Conservation (phyloP, 2,329 filamentous ascomycete species). For the Geosmithia morbida region DNA sequence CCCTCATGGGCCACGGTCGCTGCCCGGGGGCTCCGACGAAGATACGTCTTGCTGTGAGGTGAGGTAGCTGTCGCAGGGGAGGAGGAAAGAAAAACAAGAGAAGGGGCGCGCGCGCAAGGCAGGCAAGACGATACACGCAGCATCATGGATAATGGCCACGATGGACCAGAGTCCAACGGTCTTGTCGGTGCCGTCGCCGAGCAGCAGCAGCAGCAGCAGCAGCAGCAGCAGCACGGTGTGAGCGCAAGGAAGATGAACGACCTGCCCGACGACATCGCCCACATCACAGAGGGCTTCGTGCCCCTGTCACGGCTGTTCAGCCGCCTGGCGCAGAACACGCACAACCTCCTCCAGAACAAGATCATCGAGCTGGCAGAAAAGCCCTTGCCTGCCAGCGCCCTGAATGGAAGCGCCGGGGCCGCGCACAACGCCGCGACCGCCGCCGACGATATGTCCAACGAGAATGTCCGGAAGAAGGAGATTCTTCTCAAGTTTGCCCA, state of each 20-base stretch:
- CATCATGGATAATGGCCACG: neutral
- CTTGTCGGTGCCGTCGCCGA: conserved; percentile 4
- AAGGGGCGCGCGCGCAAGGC: conserved; percentile 28
- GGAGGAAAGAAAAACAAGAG: neutral
- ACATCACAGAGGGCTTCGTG: conserved; percentile 65
- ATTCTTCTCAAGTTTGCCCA: conserved; percentile 65
- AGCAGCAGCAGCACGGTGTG: conserved; percentile 6
- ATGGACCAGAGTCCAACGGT: conserved; percentile 15
- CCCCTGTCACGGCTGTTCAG: conserved; percentile 62
- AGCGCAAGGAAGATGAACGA: conserved; percentile 34
- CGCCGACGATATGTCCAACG: conserved; percentile 41
- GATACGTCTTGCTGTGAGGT: conserved; percentile 2
- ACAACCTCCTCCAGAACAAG: conserved; percentile 60
- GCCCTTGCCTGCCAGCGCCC: conserved; percentile 33
- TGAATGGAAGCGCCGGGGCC: conserved; percentile 32
- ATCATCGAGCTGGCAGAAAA: conserved; percentile 58
- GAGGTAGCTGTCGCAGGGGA: conserved; percentile 1
- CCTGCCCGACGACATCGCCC: conserved; percentile 46
- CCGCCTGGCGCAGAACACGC: conserved; percentile 70
- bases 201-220: conserved; percentile 11
- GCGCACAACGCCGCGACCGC: conserved; percentile 9
- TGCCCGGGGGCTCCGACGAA: neutral
- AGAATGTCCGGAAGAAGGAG: conserved; percentile 65
- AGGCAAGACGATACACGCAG: neutral
- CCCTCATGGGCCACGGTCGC: conserved; percentile 1